Evolutionary conservation across 2,329 filamentous ascomycete genomes (phyloP).

Genomic region (Pseudocercospora eumusae): DNA sequence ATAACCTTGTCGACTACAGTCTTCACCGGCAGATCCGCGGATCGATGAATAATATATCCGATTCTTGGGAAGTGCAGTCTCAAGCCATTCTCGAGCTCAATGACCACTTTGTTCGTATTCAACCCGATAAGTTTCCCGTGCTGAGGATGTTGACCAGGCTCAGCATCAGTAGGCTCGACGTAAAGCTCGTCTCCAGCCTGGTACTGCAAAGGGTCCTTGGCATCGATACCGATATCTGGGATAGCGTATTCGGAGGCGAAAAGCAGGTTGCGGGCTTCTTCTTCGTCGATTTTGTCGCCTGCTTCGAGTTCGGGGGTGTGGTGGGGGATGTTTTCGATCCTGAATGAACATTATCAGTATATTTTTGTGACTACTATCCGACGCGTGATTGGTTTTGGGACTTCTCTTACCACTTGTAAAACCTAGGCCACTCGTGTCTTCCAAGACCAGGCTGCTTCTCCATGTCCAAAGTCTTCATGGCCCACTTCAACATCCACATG

Average conservation of each 20-base stretch:
- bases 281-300: conserved; percentile 25
- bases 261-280: conserved; percentile 25
- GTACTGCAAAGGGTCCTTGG: conserved; percentile 23
- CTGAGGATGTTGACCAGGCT: conserved; percentile 28
- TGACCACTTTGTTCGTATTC: conserved; percentile 29
- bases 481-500: conserved; percentile 32
- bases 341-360: background rate
- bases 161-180: conserved; percentile 29
- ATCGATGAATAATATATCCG: conserved; percentile 37
- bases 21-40: conserved; percentile 14
- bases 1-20: conserved; percentile 9
- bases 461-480: conserved; percentile 24
- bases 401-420: conserved; percentile 26
- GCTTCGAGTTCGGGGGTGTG: conserved; percentile 24
- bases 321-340: conserved; percentile 23
- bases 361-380: too few species aligned
- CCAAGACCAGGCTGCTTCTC: conserved; percentile 25
- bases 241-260: conserved; percentile 23
- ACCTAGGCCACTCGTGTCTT: conserved; percentile 22
- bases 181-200: conserved; percentile 23
- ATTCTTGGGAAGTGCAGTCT: conserved; percentile 43
- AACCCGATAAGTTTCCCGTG: conserved; percentile 28
- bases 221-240: conserved; percentile 24
- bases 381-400: background rate
- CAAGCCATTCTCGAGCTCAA: conserved; percentile 34